Conservation (phyloP, 2,329 filamentous ascomycete genomes). For the Aspergillus nomiae region DNA sequence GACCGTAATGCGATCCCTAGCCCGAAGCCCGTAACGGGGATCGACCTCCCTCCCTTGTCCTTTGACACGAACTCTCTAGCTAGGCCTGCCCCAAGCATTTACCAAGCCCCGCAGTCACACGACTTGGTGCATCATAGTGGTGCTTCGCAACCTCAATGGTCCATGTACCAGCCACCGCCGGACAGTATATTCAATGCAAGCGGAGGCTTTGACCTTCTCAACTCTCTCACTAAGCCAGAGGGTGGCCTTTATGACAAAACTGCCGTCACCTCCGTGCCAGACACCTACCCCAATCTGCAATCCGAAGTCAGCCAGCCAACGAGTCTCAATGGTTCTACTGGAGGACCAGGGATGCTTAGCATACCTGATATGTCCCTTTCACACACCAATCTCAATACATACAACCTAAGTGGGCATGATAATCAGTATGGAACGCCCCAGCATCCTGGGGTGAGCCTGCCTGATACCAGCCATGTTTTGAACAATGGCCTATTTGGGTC, state of each 20-base stretch:
- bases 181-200: constrained; percentile 39
- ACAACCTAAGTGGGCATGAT: constrained; percentile 32
- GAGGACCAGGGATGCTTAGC: constrained; percentile 36
- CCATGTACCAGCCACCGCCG: constrained; percentile 36
- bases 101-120: constrained; percentile 34
- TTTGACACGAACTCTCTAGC: constrained; percentile 38
- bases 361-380: constrained; percentile 39
- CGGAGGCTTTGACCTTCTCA: constrained; percentile 37
- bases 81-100: constrained; percentile 34
- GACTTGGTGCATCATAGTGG: constrained; percentile 34
- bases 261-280: constrained; percentile 37
- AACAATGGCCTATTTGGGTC: constrained; percentile 35
- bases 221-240: constrained; percentile 37
- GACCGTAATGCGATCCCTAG: constrained; percentile 41
- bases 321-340: constrained; percentile 30
- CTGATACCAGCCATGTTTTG: constrained; percentile 36
- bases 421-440: constrained; percentile 38
- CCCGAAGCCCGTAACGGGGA: constrained; percentile 32
- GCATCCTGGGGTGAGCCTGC: constrained; percentile 29
- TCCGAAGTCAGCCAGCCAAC: constrained; percentile 34
- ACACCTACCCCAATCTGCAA: constrained; percentile 35
- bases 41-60: constrained; percentile 40
- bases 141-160: constrained; percentile 38
- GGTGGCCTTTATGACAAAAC: constrained; percentile 37
- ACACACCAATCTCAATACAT: constrained; percentile 32